Evolutionary conservation across 2,329 filamentous ascomycete genomes (phyloP), one percentile per base, ranked within the genome.

Genomic region (Rachicladosporium sp.): DNA sequence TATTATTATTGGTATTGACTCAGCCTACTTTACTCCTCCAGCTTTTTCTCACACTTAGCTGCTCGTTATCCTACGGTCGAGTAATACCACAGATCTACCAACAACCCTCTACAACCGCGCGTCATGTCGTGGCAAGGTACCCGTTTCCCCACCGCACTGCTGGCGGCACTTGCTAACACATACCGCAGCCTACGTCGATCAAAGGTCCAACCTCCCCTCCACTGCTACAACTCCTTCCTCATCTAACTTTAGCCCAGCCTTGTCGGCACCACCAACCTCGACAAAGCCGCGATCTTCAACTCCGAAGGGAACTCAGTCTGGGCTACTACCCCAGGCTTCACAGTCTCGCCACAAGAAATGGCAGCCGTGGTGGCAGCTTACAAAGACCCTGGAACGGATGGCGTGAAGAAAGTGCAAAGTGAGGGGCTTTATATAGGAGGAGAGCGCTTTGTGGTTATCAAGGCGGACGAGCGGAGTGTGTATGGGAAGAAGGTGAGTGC

Each of bases 271-370:
- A 79, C 79, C 57, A 80, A 88, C 61, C 66, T 93, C 58, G 81
- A 91, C 69, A 80, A 86, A 69, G 87, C 74, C 55, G 82, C 83
- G 59, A 87, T 94, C 62, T 78, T 91, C 70, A 87, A 82, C 64
- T 68, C 66, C 49, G 82, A 82, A 52, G 84, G 86, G 54, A 82
- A 83, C 65, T 86, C 80, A 60, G 72, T 76, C 53, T 93, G 86
- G 85, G 86, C 86, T 45, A 61, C 70, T 32, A 78, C 78, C 21
- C 13, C 73, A 39, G 74, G 71, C 51, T 93, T 94, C 69, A 67
- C 71, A 59, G 86, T 94, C 80, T 62, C 65, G 12, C 68, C 70
- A 4, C 57, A 65, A n/a, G 74, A 79, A 55, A 70, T 77, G 59
- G 61, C 68, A 50, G 66, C 63, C 45, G 66, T 79, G 46, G 68